Percentiles rank a stretch among this genome's conserved stretches.
These are phyloP conservation scores for Plasmodium gonderi DNA, from an alignment of 169 alveolate species.

Conservation along the genomic window DNA sequence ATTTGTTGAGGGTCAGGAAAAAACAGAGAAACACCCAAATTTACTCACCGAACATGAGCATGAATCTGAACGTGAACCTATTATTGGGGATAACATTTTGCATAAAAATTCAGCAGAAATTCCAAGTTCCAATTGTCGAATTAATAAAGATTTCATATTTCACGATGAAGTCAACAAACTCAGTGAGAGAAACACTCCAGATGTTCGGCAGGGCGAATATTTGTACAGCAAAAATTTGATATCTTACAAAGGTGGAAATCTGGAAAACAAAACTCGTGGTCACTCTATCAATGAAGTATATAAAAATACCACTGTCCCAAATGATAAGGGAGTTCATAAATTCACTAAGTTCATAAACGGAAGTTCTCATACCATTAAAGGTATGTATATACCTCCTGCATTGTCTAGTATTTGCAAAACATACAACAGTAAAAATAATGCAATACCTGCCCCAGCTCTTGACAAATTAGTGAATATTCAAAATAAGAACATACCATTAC, in stretches of 20 bases:
- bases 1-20: neutral
- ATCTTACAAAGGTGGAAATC: neutral
- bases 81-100: neutral
- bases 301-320: neutral
- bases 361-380: neutral
- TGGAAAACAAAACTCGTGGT: neutral
- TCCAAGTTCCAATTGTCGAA: neutral
- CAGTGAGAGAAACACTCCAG: neutral
- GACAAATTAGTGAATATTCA: neutral
- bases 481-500: neutral
- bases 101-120: neutral
- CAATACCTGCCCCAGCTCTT: neutral
- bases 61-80: neutral
- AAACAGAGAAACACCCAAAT: neutral
- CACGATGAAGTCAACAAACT: neutral
- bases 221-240: neutral
- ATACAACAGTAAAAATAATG: neutral
- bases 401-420: neutral
- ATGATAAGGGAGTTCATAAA: neutral
- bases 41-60: too few species aligned
- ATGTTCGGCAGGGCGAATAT: neutral
- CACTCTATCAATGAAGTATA: neutral
- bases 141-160: neutral
- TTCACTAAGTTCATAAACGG: neutral
- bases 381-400: neutral